These are phyloP conservation scores for Amanita muscaria DNA, from an alignment of 768 basidiomycete genomes.

Conservation along the genomic window DNA sequence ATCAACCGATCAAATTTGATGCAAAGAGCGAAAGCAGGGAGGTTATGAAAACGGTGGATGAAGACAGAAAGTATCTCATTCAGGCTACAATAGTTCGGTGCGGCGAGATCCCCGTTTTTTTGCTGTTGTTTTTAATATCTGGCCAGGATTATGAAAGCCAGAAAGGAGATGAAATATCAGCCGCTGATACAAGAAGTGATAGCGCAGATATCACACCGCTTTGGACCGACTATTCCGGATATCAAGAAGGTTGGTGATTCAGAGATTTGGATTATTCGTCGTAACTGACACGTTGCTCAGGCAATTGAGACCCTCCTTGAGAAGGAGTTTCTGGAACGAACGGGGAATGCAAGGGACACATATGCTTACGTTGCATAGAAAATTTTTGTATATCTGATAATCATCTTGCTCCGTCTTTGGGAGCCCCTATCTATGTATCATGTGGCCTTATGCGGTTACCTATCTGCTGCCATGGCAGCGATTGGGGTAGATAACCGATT, in stretches of 20 bases:
- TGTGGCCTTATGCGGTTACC: too few species aligned
- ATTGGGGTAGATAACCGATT: too few species aligned
- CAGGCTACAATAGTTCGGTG: slow-evolving; percentile 89
- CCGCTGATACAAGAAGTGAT: slow-evolving; percentile 84
- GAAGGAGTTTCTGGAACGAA: slow-evolving; percentile 96
- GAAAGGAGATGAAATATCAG: slow-evolving; percentile 94
- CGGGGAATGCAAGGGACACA: slow-evolving; percentile 80
- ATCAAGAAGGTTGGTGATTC: slow-evolving; percentile 74
- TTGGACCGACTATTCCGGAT: slow-evolving; percentile 88
- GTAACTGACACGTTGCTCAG: slow-evolving; percentile 44
- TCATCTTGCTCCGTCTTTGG: too few species aligned
- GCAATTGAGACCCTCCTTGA: slow-evolving; percentile 91
- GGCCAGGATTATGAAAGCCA: slow-evolving; percentile 88
- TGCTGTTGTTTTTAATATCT: slow-evolving; percentile 6
- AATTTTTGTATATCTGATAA: too few species aligned
- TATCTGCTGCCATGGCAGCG: too few species aligned
- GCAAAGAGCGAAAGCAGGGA: slow-evolving; percentile 84
- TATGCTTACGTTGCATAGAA: slow-evolving; percentile 67
- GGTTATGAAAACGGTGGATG: slow-evolving; percentile 89
- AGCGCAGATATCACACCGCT: slow-evolving; percentile 78
- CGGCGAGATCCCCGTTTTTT: slow-evolving; percentile 4
- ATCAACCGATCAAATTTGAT: slow-evolving; percentile 90
- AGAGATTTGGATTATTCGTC: slow-evolving; percentile 17
- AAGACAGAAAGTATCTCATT: slow-evolving; percentile 93
- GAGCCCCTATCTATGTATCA: too few species aligned